These are phyloP conservation scores for Ophiocordyceps australis DNA, from an alignment of 2,329 filamentous ascomycete genomes.

Conservation along the genomic window DNA sequence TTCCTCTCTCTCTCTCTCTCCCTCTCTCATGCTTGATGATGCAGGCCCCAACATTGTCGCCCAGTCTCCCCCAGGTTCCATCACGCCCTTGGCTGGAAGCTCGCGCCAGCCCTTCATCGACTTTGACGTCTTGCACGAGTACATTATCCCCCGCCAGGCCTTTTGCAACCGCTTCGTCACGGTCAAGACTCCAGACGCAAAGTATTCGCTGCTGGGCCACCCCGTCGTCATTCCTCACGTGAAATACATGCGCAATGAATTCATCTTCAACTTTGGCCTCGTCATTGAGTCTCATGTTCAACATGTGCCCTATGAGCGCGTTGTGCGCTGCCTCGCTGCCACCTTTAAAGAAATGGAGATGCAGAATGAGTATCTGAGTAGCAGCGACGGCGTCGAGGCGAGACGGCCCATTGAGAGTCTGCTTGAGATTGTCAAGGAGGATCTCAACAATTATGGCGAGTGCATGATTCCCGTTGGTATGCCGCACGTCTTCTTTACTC, in stretches of 20 bases:
- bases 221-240: constrained; percentile 74
- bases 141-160: constrained; percentile 86
- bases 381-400: constrained; percentile 25
- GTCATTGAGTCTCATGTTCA: constrained; percentile 52
- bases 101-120: constrained; percentile 47
- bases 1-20: neutral
- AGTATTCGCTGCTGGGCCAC: constrained; percentile 67
- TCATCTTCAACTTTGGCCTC: constrained; percentile 95
- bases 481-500: too few relatives aligned
- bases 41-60: constrained; percentile 43
- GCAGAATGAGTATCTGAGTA: constrained; percentile 68
- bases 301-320: constrained; percentile 62
- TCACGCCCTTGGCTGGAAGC: constrained; percentile 24
- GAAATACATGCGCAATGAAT: constrained; percentile 81
- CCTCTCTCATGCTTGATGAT: neutral
- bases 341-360: constrained; percentile 84
- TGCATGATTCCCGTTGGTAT: constrained; percentile 97
- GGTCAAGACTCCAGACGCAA: constrained; percentile 50
- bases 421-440: constrained; percentile 64
- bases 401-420: constrained; percentile 64
- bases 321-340: constrained; percentile 70
- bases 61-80: constrained; percentile 43
- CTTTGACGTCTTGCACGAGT: constrained; percentile 75
- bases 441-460: constrained; percentile 92
- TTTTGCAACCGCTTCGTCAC: constrained; percentile 86